These are phyloP conservation scores for Naganishia kalamii DNA, from an alignment of 768 basidiomycete species.

Conservation along the genomic window DNA sequence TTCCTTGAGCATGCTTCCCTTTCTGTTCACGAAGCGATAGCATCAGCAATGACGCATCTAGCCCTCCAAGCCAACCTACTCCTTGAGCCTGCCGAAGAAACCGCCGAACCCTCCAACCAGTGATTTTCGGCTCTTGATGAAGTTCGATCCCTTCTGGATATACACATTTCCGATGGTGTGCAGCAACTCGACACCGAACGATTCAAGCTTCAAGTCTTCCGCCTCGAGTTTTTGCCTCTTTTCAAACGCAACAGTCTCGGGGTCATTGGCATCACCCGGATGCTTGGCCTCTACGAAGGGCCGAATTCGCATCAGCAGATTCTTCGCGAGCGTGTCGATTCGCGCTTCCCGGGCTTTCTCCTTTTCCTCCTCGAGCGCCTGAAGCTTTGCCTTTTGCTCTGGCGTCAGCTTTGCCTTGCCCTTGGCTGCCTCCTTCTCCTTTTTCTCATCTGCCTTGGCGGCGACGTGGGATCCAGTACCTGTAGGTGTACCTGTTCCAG, in stretches of 20 bases:
- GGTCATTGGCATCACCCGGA: constrained; percentile 60
- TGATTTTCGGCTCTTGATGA: constrained; percentile 83
- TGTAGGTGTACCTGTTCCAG: constrained; percentile 20
- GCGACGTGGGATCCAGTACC: constrained; percentile 29
- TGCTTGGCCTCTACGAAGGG: constrained; percentile 85
- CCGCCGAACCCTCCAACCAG: constrained; percentile 59
- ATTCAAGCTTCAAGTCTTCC: constrained; percentile 92
- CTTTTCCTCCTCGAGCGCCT: constrained; percentile 73
- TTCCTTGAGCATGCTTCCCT: constrained; percentile 85
- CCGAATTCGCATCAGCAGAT: constrained; percentile 75
- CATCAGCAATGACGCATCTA: too few species aligned
- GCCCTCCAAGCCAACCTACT: constrained; percentile 42
- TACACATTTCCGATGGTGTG: constrained; percentile 89
- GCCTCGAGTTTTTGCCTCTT: constrained; percentile 72
- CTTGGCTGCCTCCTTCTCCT: constrained; percentile 46
- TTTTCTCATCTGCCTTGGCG: constrained; percentile 44
- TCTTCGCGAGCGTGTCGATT: constrained; percentile 64
- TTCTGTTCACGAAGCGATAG: constrained; percentile 40
- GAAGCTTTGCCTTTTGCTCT: constrained; percentile 78
- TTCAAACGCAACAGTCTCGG: constrained; percentile 75
- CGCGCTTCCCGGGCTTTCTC: constrained; percentile 56
- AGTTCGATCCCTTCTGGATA: constrained; percentile 84
- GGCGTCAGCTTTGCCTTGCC: constrained; percentile 56
- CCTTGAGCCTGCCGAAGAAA: constrained; percentile 79
- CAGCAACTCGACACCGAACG: constrained; percentile 91